Percentiles rank a stretch among this genome's conserved stretches.
Evolutionary conservation across 106 monocot species (phyloP).

Genomic region (Cymbidium sinense): DNA sequence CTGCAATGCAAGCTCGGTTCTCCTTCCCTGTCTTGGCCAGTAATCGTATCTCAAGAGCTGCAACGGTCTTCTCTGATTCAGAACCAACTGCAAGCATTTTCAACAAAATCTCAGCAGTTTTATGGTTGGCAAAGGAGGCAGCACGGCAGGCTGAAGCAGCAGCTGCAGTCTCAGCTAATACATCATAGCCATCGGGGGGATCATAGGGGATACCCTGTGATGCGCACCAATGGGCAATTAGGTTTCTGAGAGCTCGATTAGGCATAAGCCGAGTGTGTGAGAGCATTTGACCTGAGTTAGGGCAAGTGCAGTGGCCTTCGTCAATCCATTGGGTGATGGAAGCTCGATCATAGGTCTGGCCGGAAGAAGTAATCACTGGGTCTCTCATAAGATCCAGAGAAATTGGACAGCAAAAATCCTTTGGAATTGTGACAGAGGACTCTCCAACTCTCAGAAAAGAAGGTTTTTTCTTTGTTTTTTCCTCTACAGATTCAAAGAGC

Average conservation of each 20-base stretch:
- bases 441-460: not conserved
- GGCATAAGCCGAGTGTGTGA: constrained; percentile 29
- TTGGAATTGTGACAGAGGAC: constrained; percentile 19
- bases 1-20: constrained; percentile 44
- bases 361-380: constrained; percentile 51
- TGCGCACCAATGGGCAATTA: constrained; percentile 51
- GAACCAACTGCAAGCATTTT: constrained; percentile 22
- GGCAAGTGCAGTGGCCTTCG: constrained; percentile 53
- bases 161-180: not conserved
- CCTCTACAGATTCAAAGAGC: constrained; percentile 40
- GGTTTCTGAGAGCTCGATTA: constrained; percentile 38
- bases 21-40: constrained; percentile 47
- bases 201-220: constrained; percentile 23
- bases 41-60: constrained; percentile 37
- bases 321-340: constrained; percentile 61
- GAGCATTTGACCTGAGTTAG: constrained; percentile 46
- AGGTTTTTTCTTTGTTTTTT: not conserved
- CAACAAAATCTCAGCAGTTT: constrained; percentile 29
- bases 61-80: constrained; percentile 17
- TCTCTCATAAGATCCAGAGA: constrained; percentile 57
- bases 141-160: constrained; percentile 13
- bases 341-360: constrained; percentile 60
- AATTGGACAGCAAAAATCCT: constrained; percentile 72
- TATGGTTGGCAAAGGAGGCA: constrained; percentile 32
- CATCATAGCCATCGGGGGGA: constrained; percentile 7